These are phyloP conservation scores for Nannochloropsis salina DNA, from an alignment of 108 stramenopile genomes.

Conservation along the genomic window DNA sequence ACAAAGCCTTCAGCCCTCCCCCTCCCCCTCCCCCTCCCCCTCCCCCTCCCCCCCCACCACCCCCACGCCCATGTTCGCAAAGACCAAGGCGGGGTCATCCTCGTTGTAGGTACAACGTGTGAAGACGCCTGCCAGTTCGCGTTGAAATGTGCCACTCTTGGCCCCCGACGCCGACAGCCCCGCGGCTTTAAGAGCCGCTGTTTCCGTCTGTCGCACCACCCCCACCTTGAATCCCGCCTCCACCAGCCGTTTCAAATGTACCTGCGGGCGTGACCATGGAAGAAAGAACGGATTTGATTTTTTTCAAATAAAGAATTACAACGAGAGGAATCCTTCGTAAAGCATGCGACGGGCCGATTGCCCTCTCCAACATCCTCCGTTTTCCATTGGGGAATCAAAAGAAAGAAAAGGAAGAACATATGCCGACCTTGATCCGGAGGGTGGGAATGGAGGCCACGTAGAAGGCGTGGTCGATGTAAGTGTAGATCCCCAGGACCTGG, in stretches of 20 bases:
- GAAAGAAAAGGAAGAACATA: too few species aligned
- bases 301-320: neutral
- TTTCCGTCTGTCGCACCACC: constrained; percentile 38
- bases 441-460: constrained; percentile 44
- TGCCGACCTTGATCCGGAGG: constrained; percentile 17
- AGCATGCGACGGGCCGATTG: neutral
- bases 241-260: constrained; percentile 34
- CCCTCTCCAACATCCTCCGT: too few species aligned
- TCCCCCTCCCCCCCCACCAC: neutral
- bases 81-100: neutral
- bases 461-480: constrained; percentile 48
- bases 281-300: neutral
- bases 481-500: constrained; percentile 41
- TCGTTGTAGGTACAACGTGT: neutral
- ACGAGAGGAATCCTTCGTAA: neutral
- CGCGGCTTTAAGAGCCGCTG: constrained; percentile 41
- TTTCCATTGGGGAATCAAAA: too few species aligned
- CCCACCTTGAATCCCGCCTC: constrained; percentile 44
- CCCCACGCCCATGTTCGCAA: neutral
- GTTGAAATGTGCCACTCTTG: constrained; percentile 39
- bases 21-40: constrained; percentile 10
- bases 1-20: neutral
- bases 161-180: constrained; percentile 30
- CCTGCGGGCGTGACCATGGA: neutral
- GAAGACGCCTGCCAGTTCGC: constrained; percentile 32